Percentiles rank a stretch among this genome's conserved stretches.
Evolutionary conservation across 225 moss, liverwort and hornwort genomes (phyloP).

Genomic region (Straminergon stramineum): DNA sequence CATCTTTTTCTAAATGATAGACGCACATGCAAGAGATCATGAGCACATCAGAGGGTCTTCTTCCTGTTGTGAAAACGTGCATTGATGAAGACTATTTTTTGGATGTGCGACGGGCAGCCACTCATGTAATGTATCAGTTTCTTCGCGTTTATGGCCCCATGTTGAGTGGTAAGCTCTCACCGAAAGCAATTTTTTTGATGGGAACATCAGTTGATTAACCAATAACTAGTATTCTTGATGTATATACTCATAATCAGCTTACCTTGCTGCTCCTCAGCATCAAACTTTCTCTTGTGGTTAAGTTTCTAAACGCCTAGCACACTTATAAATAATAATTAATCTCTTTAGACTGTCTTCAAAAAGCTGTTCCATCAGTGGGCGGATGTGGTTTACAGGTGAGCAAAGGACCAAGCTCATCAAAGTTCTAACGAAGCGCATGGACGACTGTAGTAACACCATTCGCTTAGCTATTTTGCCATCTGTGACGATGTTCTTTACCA

Average conservation of each 20-base stretch:
- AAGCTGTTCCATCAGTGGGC: neutral
- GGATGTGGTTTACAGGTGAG: conserved; percentile 21
- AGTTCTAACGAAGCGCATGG: conserved; percentile 74
- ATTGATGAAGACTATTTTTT: conserved; percentile 89
- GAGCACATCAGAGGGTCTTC: conserved; percentile 41
- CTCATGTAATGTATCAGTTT: conserved; percentile 81
- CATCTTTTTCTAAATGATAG: conserved; percentile 7
- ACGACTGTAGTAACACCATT: conserved; percentile 72
- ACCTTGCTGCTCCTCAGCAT: neutral
- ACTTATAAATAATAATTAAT: neutral
- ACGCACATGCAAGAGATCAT: conserved; percentile 50
- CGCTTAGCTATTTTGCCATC: conserved; percentile 84
- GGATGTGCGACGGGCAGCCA: conserved; percentile 73
- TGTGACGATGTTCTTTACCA: conserved; percentile 57
- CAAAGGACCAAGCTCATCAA: conserved; percentile 48
- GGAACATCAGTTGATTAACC: neutral
- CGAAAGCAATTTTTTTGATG: neutral
- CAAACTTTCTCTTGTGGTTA: neutral
- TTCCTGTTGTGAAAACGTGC: conserved; percentile 64
- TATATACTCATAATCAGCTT: neutral
- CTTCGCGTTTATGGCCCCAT: conserved; percentile 51
- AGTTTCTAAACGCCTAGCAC: neutral
- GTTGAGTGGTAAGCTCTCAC: conserved; percentile 37
- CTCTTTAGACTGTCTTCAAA: neutral
- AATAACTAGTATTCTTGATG: neutral